phyloP scores from a whole-genome alignment of 108 stramenopile genomes.

The Schizochytrium sp. region DNA sequence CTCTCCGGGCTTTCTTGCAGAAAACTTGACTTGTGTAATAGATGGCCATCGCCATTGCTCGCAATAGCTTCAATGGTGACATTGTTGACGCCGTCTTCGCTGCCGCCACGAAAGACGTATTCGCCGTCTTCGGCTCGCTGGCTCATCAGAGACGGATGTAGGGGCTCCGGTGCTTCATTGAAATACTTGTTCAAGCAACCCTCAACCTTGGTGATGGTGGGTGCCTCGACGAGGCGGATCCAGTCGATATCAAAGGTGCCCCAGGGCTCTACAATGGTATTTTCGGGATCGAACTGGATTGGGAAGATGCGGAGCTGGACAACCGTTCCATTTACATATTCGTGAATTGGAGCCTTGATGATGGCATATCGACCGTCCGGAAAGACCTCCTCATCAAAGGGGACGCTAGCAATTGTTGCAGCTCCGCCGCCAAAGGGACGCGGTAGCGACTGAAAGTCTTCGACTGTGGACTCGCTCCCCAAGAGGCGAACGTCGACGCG shows the following conservation, averaged over 20 bases:
- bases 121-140: neutral
- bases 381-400: neutral
- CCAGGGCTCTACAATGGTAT: neutral
- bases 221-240: constrained; percentile 34
- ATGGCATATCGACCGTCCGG: neutral
- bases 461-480: neutral
- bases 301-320: neutral
- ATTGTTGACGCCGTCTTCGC: constrained; percentile 7
- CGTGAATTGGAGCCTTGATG: neutral
- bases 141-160: neutral
- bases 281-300: neutral
- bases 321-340: neutral
- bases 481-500: neutral
- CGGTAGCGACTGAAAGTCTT: neutral
- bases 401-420: neutral
- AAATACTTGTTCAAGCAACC: constrained; percentile 43
- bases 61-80: neutral
- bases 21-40: neutral
- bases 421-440: neutral
- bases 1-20: neutral
- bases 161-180: neutral
- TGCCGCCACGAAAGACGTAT: constrained; percentile 11
- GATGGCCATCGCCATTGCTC: neutral
- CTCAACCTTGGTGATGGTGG: constrained; percentile 23
- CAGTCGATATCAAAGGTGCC: constrained; percentile 41